These are phyloP conservation scores for Pythium aristosporum DNA, from an alignment of 352 stramenopile species.

Conservation along the genomic window DNA sequence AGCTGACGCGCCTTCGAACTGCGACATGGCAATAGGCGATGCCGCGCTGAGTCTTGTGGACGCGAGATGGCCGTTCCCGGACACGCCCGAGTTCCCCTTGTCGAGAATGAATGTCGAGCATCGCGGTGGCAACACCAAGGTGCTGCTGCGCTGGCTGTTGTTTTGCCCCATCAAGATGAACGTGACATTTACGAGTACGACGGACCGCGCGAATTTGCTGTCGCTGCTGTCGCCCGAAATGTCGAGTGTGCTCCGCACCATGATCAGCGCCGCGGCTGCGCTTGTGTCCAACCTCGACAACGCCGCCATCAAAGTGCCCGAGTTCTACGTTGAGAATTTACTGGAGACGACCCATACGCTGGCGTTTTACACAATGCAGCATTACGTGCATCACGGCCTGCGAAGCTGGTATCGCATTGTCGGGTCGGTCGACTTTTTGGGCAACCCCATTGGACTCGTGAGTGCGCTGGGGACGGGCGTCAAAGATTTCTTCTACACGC, in stretches of 20 bases:
- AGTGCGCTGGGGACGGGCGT: constrained; percentile 88
- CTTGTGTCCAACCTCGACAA: constrained; percentile 86
- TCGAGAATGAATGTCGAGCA: constrained; percentile 28
- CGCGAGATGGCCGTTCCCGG: constrained; percentile 24
- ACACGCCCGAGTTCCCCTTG: constrained; percentile 23
- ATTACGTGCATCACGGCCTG: constrained; percentile 83
- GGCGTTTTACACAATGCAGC: constrained; percentile 84
- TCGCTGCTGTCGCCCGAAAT: constrained; percentile 82
- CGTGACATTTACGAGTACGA: constrained; percentile 85
- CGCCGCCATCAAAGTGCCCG: constrained; percentile 84
- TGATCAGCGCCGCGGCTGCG: constrained; percentile 78
- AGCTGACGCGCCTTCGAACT: constrained; percentile 9
- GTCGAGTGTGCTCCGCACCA: constrained; percentile 70
- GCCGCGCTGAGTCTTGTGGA: constrained; percentile 30
- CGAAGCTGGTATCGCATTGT: constrained; percentile 89
- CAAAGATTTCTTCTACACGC: constrained; percentile 95
- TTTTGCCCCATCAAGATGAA: constrained; percentile 86
- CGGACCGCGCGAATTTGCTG: constrained; percentile 76
- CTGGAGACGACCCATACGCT: constrained; percentile 85
- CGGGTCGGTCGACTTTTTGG: constrained; percentile 88
- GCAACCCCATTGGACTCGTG: constrained; percentile 89
- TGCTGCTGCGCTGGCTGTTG: constrained; percentile 75
- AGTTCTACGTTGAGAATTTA: constrained; percentile 90
- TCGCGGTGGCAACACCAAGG: constrained; percentile 62
- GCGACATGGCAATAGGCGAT: constrained; percentile 30